A percentile compares a stretch with the other conserved stretches of the same genome.
These are phyloP conservation scores for Hericium rajendrae DNA, from an alignment of 768 basidiomycete genomes.

Conservation along the genomic window DNA sequence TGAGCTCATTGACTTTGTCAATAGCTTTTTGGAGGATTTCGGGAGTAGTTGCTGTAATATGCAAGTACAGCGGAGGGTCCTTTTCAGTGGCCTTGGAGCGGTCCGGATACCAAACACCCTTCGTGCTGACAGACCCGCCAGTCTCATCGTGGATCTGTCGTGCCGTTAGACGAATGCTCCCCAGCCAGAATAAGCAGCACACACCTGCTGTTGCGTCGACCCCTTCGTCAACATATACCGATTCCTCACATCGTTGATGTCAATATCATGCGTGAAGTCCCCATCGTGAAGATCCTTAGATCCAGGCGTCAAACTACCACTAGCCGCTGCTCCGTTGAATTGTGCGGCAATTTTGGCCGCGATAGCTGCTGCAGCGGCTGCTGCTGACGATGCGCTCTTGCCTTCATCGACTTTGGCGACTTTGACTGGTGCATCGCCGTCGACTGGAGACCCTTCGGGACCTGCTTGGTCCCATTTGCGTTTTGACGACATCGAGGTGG, in stretches of 20 bases:
- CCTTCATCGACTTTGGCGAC: constrained; percentile 38
- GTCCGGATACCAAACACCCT: constrained; percentile 96
- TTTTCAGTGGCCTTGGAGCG: constrained; percentile 81
- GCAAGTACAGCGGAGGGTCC: constrained; percentile 90
- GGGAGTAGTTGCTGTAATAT: constrained; percentile 70
- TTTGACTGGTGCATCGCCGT: constrained; percentile 32
- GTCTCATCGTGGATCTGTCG: constrained; percentile 83
- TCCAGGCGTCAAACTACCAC: constrained; percentile 31
- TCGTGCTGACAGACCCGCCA: constrained; percentile 85
- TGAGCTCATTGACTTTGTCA: constrained; percentile 64
- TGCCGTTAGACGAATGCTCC: neutral
- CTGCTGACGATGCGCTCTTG: constrained; percentile 60
- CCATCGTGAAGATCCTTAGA: constrained; percentile 62
- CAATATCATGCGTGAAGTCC: constrained; percentile 84
- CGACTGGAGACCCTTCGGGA: constrained; percentile 38
- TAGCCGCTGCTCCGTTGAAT: constrained; percentile 41
- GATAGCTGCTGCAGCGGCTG: constrained; percentile 75
- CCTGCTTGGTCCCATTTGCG: constrained; percentile 70
- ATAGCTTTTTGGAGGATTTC: constrained; percentile 60
- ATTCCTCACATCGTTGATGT: constrained; percentile 94
- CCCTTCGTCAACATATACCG: constrained; percentile 92
- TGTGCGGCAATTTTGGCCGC: constrained; percentile 94
- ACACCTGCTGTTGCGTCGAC: constrained; percentile 81
- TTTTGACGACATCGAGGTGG: constrained; percentile 49
- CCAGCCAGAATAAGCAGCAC: constrained; percentile 18